A percentile compares a stretch with the other conserved stretches of the same genome.
phyloP scores from a whole-genome alignment of 768 basidiomycete genomes.

The Tylopilus sp. region DNA sequence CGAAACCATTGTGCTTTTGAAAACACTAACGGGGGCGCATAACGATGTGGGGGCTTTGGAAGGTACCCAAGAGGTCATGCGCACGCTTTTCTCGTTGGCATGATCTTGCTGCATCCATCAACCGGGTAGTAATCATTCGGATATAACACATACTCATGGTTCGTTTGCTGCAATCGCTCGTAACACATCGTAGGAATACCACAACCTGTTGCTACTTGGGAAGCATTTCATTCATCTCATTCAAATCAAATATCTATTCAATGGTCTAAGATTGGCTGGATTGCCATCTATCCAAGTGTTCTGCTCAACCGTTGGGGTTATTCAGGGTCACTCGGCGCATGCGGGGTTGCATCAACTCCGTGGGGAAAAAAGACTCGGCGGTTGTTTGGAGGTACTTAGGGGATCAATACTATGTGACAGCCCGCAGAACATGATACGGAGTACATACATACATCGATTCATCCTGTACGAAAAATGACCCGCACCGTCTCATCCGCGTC shows the following conservation, averaged over 20 bases:
- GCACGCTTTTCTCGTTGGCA: conserved; percentile 24
- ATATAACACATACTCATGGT: background rate
- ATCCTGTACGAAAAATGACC: background rate
- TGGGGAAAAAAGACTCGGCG: no score
- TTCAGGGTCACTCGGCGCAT: no score
- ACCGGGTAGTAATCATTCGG: background rate
- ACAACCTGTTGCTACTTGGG: background rate
- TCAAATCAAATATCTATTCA: background rate
- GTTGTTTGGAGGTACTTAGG: no score
- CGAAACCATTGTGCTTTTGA: conserved; percentile 52
- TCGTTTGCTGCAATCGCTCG: background rate
- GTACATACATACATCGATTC: background rate
- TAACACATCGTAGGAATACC: background rate
- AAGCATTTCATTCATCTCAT: background rate
- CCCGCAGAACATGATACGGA: background rate
- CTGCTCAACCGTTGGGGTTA: no score
- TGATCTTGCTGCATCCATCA: background rate
- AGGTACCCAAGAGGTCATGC: conserved; percentile 64
- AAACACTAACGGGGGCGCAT: conserved; percentile 57
- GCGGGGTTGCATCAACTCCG: no score
- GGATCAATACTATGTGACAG: background rate
- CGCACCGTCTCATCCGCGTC: conserved; percentile 32
- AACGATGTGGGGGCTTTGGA: conserved; percentile 56
- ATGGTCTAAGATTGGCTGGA: background rate
- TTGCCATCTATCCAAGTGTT: no score